Evolutionary conservation across 441 rosid genomes (phyloP), one percentile per base, ranked within the genome.

Genomic region (Sinapis alba): DNA sequence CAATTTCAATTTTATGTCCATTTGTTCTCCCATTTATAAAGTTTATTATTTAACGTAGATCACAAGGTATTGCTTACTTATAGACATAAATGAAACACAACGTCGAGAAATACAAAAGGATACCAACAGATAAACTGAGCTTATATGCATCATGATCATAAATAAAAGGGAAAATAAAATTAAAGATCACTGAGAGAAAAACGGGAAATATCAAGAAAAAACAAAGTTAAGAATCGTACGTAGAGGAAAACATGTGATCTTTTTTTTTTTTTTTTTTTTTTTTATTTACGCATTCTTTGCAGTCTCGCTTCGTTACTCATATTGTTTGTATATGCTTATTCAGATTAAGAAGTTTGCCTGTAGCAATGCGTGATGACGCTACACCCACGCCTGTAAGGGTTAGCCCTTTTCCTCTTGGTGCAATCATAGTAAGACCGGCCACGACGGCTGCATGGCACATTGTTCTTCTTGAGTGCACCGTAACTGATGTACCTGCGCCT

Each of bases 331-430:
- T 41, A 36, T 57, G 23, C 24, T 64, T 58, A 41, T 71, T 65
- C n/a, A 70, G 58, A 64, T 71, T 32, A 90, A 62, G 66, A 7
- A 32, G 87, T 80, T 28, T 4, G 65, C 81, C 96, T 82, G 26
- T 54, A 11, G 69, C 92, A 88, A 65, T 64, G 76, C 0, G 91
- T 86, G 13, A 86, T 84, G 65, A 41, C 83, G 41, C 78, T 82
- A 85, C 92, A 90, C 0, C 89, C 86, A 58, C 91, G 88, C 3
- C 26, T 65, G 81, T 88, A 90, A 63, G 92, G 91, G 72, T 88
- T 90, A 59, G 82, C 87, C 78, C 3, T 71, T 38, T 54, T 69
- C 69, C 82, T 68, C 21, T 7, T 66, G 10, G 27, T 28, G 78
- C 92, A 90, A 60, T 83, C 76, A 71, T 86, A 90, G 86, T 90